phyloP scores from a whole-genome alignment of 2,329 filamentous ascomycete species.

The Leptographium lundbergii region DNA sequence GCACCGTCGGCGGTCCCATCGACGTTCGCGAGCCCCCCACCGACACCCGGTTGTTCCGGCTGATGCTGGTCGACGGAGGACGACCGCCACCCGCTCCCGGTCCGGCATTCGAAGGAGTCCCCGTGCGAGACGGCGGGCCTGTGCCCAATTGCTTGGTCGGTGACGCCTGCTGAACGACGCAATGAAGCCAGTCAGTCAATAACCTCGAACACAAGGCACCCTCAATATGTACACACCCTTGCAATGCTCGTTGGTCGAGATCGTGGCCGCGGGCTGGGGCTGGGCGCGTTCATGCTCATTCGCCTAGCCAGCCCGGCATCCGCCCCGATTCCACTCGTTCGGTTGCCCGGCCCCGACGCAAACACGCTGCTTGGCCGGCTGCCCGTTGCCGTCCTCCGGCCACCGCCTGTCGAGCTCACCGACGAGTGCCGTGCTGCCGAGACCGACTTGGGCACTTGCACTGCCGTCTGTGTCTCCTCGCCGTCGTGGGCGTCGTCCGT shows the following conservation, averaged over 20 bases:
- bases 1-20: slow-evolving; percentile 53
- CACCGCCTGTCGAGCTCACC: slow-evolving; percentile 13
- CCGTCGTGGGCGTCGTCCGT: slow-evolving; percentile 8
- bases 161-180: slow-evolving; percentile 43
- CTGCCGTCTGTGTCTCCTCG: slow-evolving; percentile 12
- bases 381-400: slow-evolving; percentile 17
- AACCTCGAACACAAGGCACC: slow-evolving; percentile 5
- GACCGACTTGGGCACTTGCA: background rate
- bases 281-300: slow-evolving; percentile 59
- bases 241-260: slow-evolving; percentile 42
- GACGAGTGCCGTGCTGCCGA: slow-evolving; percentile 2
- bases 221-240: slow-evolving; percentile 35
- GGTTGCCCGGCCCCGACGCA: slow-evolving; percentile 11
- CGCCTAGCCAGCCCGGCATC: slow-evolving; percentile 47
- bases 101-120: slow-evolving; percentile 46
- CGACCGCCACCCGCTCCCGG: slow-evolving; percentile 11
- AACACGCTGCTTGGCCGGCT: slow-evolving; percentile 38
- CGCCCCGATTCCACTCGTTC: slow-evolving; percentile 25
- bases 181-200: background rate
- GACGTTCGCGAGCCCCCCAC: slow-evolving; percentile 42
- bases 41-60: slow-evolving; percentile 35
- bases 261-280: slow-evolving; percentile 56
- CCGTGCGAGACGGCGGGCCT: slow-evolving; percentile 46
- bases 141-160: slow-evolving; percentile 61
- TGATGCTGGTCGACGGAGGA: background rate